Base-by-base conservation (phyloP, 202 grass and related monocot species). In the Eragrostis tef region DNA sequence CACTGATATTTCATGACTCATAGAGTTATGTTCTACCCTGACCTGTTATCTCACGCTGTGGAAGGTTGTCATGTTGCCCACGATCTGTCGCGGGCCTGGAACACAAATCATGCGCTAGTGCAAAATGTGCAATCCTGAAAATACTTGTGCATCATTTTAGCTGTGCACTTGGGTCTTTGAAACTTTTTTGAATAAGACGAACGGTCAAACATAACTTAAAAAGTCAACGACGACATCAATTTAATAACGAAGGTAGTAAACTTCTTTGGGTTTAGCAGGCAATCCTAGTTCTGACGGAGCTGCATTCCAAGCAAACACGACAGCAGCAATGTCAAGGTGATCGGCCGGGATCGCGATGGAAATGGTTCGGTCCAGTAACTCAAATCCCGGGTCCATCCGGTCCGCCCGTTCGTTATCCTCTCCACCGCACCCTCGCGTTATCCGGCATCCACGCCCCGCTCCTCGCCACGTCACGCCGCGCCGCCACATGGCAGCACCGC, bases 351-450 rank as follows among this genome's bases (percentile, higher is more conserved):
- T 31, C 15, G 46, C 47, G 17, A 25, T 56, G 9, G 57, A 11
- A 19, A 34, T 24, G 43, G 51, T 39, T 29, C 47, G 12, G 49
- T 64, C 47, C 46, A 26, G 54, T 16, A 36, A 19, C 6, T 34
- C 62, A 48, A 67, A 67, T 50, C 20, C 25, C 1, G 5, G 15
- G 20, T n/a, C 56, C 48, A 34, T 77, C 48, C 66, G 9, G 83
- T 78, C 83, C 87, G 67, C 87, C 78, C 78, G 79, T 86, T 82
- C 60, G 78, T 78, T 89, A 89, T 89, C 81, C 41, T 56, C 36
- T 21, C 73, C 73, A 34, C 26, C 75, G 24, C 59, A 22, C 16
- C 72, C 60, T 27, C 73, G 72, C 73, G 59, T 17, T 78, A 86
- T 89, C 87, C 87, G 11, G 9, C 70, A n/a, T 9, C 48, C 11